A percentile compares a stretch with the other conserved stretches of the same genome.
Conservation (phyloP, 1,139 yeast genomes). For the Geotrichum klebahnii region DNA sequence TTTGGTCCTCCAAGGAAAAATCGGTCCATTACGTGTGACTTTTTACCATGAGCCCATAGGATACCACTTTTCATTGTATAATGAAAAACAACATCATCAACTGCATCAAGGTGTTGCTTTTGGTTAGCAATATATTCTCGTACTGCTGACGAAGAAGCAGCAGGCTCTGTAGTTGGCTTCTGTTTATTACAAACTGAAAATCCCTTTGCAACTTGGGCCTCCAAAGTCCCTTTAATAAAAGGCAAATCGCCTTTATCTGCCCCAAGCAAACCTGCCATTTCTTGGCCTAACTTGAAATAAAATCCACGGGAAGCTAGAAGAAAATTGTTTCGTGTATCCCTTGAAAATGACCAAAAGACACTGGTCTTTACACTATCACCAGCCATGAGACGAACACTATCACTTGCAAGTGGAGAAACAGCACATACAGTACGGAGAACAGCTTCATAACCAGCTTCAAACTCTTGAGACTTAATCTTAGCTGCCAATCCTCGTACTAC, state of each 20-base stretch:
- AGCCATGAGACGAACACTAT: constrained; percentile 37
- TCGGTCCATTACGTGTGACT: constrained; percentile 43
- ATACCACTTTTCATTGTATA: constrained; percentile 31
- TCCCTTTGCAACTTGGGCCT: constrained; percentile 33
- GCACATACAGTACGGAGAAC: constrained; percentile 58
- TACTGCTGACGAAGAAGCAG: constrained; percentile 7
- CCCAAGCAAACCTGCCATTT: constrained; percentile 48
- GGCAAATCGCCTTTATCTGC: constrained; percentile 34
- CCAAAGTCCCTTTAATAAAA: constrained; percentile 36
- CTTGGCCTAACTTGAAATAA: constrained; percentile 52
- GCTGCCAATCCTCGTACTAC: constrained; percentile 55
- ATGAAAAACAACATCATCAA: constrained; percentile 24
- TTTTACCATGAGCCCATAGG: constrained; percentile 32
- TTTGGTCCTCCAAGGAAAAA: constrained; percentile 78
- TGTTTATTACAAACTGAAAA: constrained; percentile 3
- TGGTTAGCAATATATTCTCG: constrained; percentile 11
- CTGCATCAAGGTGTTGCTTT: constrained; percentile 4
- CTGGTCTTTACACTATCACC: constrained; percentile 41
- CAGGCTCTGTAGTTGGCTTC: background rate
- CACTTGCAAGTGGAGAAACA: constrained; percentile 35
- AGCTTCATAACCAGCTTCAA: constrained; percentile 61
- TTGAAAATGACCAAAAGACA: constrained; percentile 32
- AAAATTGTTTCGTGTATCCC: constrained; percentile 37
- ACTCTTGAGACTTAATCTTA: constrained; percentile 42
- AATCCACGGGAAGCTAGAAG: constrained; percentile 49